Evolutionary conservation across 192 early-diverging fungal species (phyloP), one percentile per base, ranked within the genome.

Genomic region (Coemansia sp.): DNA sequence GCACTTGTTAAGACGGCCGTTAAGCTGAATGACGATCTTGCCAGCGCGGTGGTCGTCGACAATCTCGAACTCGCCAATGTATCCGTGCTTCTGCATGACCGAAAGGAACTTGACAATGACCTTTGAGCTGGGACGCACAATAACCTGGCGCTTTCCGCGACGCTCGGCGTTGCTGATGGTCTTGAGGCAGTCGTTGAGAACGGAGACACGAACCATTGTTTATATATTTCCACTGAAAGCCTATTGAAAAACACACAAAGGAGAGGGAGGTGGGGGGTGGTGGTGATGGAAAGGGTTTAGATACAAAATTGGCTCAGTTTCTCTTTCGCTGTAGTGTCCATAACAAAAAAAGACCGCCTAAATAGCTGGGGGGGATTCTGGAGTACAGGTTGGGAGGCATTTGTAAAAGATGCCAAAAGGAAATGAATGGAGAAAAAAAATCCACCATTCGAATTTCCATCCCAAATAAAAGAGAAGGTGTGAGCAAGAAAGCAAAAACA

Each of bases 61-160:
- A 84, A 94, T 93, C 85, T 99, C 97, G 71, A 99, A 97, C 86
- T 97, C 97, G 75, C 95, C 95, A 87, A 99, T 97, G 89, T 99
- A 99, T 67, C 95, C 95, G 84, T 97, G 94, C 87, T 93, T 92
- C 88, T 97, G 97, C 95, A 99, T 99, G 71, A 97, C 94, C 68
- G 93, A 92, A 56, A 99, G 87, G 91, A 99, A 99, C 90, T 95
- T 96, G 88, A 97, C 88, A 69, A 99, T 92, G 84, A 99, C 95
- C 89, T 97, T 97, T 80, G 95, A 97, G 78, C 91, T 92, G 72
- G 97, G 97, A 71, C 95, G 93, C 84, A 99, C 85, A 73, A 97
- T 78, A 51, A 97, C 95, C 88, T 99, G 97, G 77, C 95, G 93
- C 91, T 97, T 97, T 61, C 97, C 97, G 79, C 88, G 90, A 83